Conservation (phyloP, 345 rosid species). For the Psidium friedrichsthalianum region DNA sequence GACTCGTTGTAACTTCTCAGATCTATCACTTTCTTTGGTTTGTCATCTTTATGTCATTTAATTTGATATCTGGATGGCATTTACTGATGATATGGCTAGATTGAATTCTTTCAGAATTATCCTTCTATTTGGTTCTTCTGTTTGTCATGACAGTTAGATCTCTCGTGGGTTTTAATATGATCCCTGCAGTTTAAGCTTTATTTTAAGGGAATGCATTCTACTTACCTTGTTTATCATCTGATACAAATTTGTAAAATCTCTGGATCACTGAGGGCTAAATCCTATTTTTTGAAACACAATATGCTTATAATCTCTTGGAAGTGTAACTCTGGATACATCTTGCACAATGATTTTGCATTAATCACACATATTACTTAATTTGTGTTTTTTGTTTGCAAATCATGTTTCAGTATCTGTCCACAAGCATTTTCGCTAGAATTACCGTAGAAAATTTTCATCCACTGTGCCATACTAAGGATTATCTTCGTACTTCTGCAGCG, state of each 20-base stretch:
- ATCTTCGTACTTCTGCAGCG: conserved; percentile 28
- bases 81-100: not conserved
- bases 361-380: not conserved
- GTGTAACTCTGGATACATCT: not conserved
- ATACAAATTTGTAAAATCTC: not conserved
- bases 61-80: not conserved
- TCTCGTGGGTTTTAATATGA: not conserved
- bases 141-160: not conserved
- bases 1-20: not conserved
- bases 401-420: not conserved
- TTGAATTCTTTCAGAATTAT: not conserved
- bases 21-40: not conserved
- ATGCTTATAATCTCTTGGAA: not conserved
- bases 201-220: not conserved
- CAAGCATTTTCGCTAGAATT: not conserved
- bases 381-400: not conserved
- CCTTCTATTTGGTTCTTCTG: not conserved
- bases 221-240: not conserved
- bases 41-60: not conserved
- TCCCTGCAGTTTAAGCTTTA: not conserved
- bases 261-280: not conserved
- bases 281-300: not conserved
- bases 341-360: not conserved
- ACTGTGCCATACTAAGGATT: not conserved
- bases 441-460: not conserved